Evolutionary conservation across 192 early-diverging fungal genomes (phyloP), one percentile per base, ranked within the genome.

Genomic region (Funneliformis geosporum): DNA sequence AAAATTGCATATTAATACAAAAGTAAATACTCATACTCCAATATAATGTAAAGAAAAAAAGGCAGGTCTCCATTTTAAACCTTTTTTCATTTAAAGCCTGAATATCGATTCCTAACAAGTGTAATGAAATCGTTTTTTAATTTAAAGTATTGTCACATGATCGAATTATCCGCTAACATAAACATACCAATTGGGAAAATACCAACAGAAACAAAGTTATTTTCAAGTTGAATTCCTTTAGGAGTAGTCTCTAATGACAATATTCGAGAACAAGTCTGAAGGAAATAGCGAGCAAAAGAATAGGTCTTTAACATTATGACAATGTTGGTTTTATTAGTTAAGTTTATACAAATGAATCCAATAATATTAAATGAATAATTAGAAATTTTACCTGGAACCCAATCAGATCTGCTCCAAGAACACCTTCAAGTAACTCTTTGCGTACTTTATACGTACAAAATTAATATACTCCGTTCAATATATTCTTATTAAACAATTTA

Each of bases 261-360:
- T 9, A 99, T 93, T 40, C 96, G 94, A 8, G 96, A 93, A 79
- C 95, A 96, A 16, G 92, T 94, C 60, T 92, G 91, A 60, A 97
- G 85, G 80, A 99, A 97, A 81, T 99, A 97, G 5, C 94, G 86
- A 59, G 94, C 94, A 82, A 96, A 97, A 1, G 95, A 93, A 78
- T 97, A 97, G 7, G 96, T 98, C 87, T 99, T 91, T 70, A 85
- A 65, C 0, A 39, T 39, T 21, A 23, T 70, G 23, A 70, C n/a
- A 70, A 33, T 5, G 2, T 38, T 21, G 9, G 5, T 27, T 47
- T n/a, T 18, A 12, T 59, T 21, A 55, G 50, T 5, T 21, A 55
- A 21, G 50, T 21, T 21, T 21, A 44, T 21, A 6, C 11, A 12
- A 16, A 16, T 11, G 14, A 50, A 16, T 16, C 50, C 16, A 55